Base-by-base conservation (phyloP, 345 rosid species). In the Brassica napus region DNA sequence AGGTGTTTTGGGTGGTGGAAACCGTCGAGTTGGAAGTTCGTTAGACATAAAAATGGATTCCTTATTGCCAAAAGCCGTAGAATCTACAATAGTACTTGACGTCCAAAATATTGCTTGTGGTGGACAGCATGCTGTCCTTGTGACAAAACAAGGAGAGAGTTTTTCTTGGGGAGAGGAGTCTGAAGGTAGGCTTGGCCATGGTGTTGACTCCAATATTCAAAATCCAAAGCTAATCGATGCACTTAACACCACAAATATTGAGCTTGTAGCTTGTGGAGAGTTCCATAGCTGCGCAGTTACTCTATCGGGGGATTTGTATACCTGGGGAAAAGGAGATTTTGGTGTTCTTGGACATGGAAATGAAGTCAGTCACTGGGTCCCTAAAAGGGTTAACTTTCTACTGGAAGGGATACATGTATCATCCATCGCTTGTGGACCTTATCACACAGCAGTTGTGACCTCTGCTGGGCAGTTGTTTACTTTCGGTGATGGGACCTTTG, bases 401-500 rank as follows among this genome's bases (percentile, higher is more conserved):
- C 68, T 89, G 68, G 89, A 86, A 77, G 93, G 96, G 47, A 44
- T 88, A 68, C 92, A 85, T 52, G 93, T 89, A 28, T 85, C 93
- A 71, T 87, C 79, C 54, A 75, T 91, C 73, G 88, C 91, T 61
- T 91, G 96, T 74, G 96, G 96, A 77, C 88, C 96, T 72, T 91
- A 91, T 89, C 96, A 91, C 72, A 86, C 91, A 21, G 96, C 93
- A 44, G 84, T 82, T 30, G 86, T 88, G 49, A 86, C 92, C 21
- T 88, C 93, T 59, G 77, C 87, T 54, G 93, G 96, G n/a, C 86
- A 87, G 81, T 83, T 91, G 83, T 89, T 88, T 75, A 91, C 96
- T 58, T 91, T 89, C 73, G 93, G 96, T 9, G 93, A 91, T 87
- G 97, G 97, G 68, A 88, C 97, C 67, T 91, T 91, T 76, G 92